phyloP scores from a whole-genome alignment of 2,329 filamentous ascomycete genomes.

The Colletotrichum navitas region DNA sequence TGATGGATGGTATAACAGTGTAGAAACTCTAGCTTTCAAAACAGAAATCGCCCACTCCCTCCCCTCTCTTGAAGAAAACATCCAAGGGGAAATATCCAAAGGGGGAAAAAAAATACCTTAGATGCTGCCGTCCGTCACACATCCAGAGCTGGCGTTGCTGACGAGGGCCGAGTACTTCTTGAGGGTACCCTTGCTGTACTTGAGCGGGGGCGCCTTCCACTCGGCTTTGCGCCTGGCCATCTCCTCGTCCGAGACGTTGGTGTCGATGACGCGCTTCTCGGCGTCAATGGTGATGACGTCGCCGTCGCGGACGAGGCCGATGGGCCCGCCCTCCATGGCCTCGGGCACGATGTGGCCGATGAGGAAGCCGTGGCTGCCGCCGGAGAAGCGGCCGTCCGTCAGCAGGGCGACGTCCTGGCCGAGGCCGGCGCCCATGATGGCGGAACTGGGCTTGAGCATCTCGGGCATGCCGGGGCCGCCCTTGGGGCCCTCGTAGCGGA shows the following conservation, averaged over 20 bases:
- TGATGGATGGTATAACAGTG: constrained; percentile 40
- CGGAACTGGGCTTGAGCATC: constrained; percentile 91
- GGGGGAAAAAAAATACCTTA: constrained; percentile 17
- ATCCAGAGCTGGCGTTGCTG: constrained; percentile 70
- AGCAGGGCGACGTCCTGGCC: constrained; percentile 81
- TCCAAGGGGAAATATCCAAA: constrained; percentile 4
- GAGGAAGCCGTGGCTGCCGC: constrained; percentile 87
- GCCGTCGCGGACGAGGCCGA: constrained; percentile 84
- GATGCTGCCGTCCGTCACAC: constrained; percentile 64
- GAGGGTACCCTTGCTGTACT: constrained; percentile 73
- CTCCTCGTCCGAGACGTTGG: constrained; percentile 76
- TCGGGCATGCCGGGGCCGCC: constrained; percentile 96
- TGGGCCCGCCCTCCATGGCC: constrained; percentile 86
- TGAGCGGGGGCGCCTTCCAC: constrained; percentile 73
- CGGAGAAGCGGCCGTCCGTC: constrained; percentile 82
- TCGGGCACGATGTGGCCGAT: constrained; percentile 92
- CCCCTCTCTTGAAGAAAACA: not conserved
- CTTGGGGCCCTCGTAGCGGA: constrained; percentile 94
- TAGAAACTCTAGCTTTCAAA: constrained; percentile 29
- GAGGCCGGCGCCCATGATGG: constrained; percentile 91
- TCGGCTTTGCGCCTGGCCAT: constrained; percentile 67
- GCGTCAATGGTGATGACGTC: constrained; percentile 87
- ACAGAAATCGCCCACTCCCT: not conserved
- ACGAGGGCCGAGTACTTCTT: constrained; percentile 76
- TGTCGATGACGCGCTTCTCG: constrained; percentile 76